Evolutionary conservation across 1,284 basidiomycete species (phyloP).

Genomic region (Ceratobasidium sp.): DNA sequence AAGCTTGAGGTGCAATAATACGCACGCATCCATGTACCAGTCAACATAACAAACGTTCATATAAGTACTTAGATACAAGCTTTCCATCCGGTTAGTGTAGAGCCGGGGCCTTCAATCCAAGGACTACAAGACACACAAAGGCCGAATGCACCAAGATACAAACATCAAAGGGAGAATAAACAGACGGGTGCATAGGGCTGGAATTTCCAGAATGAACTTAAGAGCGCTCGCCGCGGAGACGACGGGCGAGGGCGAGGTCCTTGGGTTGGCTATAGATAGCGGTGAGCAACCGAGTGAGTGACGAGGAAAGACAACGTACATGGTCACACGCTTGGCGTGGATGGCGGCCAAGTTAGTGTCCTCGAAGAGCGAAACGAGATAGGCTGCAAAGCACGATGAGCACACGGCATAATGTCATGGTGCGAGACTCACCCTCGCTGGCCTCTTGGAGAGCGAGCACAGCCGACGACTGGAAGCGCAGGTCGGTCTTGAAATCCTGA

Average conservation of each 20-base stretch:
- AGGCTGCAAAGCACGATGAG: constrained; percentile 65
- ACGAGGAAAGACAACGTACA: constrained; percentile 51
- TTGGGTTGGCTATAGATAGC: constrained; percentile 73
- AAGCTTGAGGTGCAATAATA: neutral
- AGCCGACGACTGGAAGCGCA: constrained; percentile 84
- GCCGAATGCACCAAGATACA: constrained; percentile 36
- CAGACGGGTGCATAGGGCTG: constrained; percentile 31
- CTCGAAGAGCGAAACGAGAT: constrained; percentile 90
- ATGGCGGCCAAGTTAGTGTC: constrained; percentile 94
- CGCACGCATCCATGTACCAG: constrained; percentile 3
- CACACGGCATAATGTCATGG: too few species aligned
- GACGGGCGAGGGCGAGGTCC: constrained; percentile 75
- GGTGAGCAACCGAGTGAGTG: constrained; percentile 51
- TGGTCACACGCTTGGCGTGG: constrained; percentile 89
- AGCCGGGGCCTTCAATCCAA: constrained; percentile 24
- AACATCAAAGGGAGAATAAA: constrained; percentile 21
- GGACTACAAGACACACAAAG: constrained; percentile 36
- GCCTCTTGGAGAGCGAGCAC: constrained; percentile 83
- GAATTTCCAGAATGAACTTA: constrained; percentile 49
- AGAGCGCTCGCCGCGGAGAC: constrained; percentile 72
- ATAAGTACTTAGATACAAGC: constrained; percentile 39
- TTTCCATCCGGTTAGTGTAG: constrained; percentile 6
- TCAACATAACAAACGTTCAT: constrained; percentile 22
- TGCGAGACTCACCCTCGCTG: constrained; percentile 65
- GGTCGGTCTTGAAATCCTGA: constrained; percentile 67